A percentile compares a stretch with the other conserved stretches of the same genome.
Conservation (phyloP, 495 filamentous ascomycete genomes). For the Chaetomidium leptoderma region DNA sequence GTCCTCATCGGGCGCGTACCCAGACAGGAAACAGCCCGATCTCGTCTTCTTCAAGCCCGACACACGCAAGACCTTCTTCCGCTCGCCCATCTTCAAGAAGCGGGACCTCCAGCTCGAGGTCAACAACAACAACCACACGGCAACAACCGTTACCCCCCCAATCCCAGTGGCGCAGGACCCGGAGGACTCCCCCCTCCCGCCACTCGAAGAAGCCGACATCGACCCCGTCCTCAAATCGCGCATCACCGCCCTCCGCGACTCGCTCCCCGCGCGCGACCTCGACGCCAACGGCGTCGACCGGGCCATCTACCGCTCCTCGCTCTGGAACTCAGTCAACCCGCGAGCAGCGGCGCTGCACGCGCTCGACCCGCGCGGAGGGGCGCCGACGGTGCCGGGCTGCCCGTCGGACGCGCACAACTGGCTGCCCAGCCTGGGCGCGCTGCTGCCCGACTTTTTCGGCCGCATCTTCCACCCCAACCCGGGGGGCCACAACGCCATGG, state of each 20-base stretch:
- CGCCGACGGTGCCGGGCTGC: background rate
- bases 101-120: background rate
- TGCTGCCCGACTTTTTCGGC: background rate
- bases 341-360: background rate
- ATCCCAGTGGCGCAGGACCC: background rate
- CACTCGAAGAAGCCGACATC: background rate
- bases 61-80: slow-evolving; percentile 7
- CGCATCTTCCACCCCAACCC: slow-evolving; percentile 8
- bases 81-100: slow-evolving; percentile 1
- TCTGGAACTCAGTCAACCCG: background rate
- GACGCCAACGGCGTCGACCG: background rate
- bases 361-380: background rate
- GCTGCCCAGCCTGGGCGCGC: background rate
- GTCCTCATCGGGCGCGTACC: background rate
- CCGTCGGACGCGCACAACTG: background rate
- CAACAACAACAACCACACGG: background rate
- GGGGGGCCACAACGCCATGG: slow-evolving; percentile 1
- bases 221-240: background rate
- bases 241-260: background rate
- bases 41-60: slow-evolving; percentile 3
- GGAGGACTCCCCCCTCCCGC: background rate
- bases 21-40: background rate
- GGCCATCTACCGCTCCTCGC: background rate
- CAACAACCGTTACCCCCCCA: background rate
- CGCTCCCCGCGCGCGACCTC: background rate